Conservation (phyloP, 371 early-diverging fungal species). For the Mortierella sp. region DNA sequence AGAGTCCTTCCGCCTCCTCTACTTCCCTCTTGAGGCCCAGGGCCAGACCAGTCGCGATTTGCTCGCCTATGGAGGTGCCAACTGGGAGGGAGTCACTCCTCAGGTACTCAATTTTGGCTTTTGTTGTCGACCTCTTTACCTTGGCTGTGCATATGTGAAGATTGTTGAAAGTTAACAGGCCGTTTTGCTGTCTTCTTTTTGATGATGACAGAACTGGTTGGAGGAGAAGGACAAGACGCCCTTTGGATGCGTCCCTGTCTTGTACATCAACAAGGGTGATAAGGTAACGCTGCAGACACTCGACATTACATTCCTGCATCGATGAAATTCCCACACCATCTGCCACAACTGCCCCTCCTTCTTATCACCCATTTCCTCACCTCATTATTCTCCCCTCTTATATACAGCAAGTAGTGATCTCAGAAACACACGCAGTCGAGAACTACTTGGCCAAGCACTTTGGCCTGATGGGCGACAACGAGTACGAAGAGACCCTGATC, state of each 20-base stretch:
- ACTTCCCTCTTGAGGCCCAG: slow-evolving; percentile 23
- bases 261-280: slow-evolving; percentile 18
- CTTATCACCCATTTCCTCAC: background rate
- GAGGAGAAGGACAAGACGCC: slow-evolving; percentile 18
- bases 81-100: slow-evolving; percentile 24
- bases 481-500: slow-evolving; percentile 24
- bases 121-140: background rate
- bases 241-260: slow-evolving; percentile 31
- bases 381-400: background rate
- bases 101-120: background rate
- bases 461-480: slow-evolving; percentile 26
- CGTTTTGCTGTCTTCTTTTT: background rate
- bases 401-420: slow-evolving; percentile 17
- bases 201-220: slow-evolving; percentile 21
- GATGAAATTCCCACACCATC: background rate
- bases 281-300: slow-evolving; percentile 8
- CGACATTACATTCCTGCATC: background rate
- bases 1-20: slow-evolving; percentile 28
- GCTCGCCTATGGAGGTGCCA: slow-evolving; percentile 21
- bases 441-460: slow-evolving; percentile 20
- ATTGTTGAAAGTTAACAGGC: background rate
- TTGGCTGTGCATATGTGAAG: background rate
- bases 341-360: background rate
- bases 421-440: slow-evolving; percentile 21
- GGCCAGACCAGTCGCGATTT: slow-evolving; percentile 33